A percentile compares a stretch with the other conserved stretches of the same genome.
Conservation (phyloP, 2,329 filamentous ascomycete genomes). For the Colletotrichum navitas region DNA sequence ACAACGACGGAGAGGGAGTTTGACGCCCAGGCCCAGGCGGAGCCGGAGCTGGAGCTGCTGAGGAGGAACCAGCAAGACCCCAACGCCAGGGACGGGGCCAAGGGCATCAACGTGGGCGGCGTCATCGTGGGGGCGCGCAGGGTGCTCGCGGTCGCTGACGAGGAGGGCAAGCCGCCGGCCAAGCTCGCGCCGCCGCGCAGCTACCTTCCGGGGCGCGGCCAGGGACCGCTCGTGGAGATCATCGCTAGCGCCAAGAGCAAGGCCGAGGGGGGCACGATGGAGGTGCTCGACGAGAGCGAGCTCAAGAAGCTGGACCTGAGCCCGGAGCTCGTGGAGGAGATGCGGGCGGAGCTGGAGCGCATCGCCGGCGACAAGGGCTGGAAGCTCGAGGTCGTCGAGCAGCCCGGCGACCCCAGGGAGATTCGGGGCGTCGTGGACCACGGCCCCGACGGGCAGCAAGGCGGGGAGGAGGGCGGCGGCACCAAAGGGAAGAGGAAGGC, state of each 20-base stretch:
- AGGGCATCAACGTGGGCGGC: slow-evolving; percentile 62
- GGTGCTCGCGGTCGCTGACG: slow-evolving; percentile 59
- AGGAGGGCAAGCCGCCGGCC: slow-evolving; percentile 61
- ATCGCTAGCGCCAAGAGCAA: slow-evolving; percentile 60
- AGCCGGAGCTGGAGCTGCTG: slow-evolving; percentile 16
- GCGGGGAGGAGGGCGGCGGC: slow-evolving; percentile 15
- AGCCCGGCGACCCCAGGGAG: slow-evolving; percentile 70
- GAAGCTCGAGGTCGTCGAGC: slow-evolving; percentile 84
- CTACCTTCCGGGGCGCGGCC: slow-evolving; percentile 50
- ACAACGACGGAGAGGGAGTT: slow-evolving; percentile 43
- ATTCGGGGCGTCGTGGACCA: slow-evolving; percentile 78
- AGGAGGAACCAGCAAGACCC: slow-evolving; percentile 16
- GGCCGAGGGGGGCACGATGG: slow-evolving; percentile 72
- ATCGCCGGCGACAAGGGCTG: slow-evolving; percentile 79
- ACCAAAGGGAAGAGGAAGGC: slow-evolving; percentile 27
- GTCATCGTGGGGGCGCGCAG: slow-evolving; percentile 65
- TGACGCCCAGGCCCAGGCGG: slow-evolving; percentile 14
- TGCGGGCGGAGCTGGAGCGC: slow-evolving; percentile 76
- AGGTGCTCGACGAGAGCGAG: slow-evolving; percentile 73
- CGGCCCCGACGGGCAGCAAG: slow-evolving; percentile 53
- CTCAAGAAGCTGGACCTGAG: slow-evolving; percentile 77
- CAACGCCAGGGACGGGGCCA: slow-evolving; percentile 39
- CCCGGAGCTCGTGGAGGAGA: slow-evolving; percentile 74
- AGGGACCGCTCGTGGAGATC: slow-evolving; percentile 52
- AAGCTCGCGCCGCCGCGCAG: slow-evolving; percentile 61